Conservation (phyloP, 2,329 filamentous ascomycete genomes). For the Pseudofabraea citricarpa region DNA sequence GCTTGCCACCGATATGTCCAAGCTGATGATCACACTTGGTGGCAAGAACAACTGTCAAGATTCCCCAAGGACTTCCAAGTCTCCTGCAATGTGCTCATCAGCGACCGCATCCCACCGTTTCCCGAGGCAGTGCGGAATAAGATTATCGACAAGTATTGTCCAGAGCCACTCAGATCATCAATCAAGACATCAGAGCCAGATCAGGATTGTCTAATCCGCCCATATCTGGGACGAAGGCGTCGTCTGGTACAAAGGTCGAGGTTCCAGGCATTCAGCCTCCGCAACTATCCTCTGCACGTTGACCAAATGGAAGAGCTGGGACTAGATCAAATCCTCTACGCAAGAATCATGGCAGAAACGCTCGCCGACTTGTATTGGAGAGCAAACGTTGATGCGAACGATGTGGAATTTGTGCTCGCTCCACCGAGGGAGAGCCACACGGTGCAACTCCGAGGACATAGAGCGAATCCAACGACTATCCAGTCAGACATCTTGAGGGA, state of each 20-base stretch:
- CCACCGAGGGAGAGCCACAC: no score
- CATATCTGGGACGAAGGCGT: background rate
- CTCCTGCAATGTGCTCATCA: background rate
- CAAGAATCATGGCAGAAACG: conserved; percentile 40
- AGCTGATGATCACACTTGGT: background rate
- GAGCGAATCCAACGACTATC: conserved; percentile 10
- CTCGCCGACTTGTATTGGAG: conserved; percentile 47
- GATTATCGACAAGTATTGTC: background rate
- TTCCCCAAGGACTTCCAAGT: background rate
- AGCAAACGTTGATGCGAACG: conserved; percentile 42
- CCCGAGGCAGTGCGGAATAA: background rate
- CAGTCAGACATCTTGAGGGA: conserved; percentile 21
- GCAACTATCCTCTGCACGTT: conserved; percentile 44
- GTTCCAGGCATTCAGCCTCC: conserved; percentile 34
- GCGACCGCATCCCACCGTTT: background rate
- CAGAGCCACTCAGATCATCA: background rate
- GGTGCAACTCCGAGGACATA: background rate
- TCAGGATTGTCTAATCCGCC: background rate
- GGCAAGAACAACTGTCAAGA: background rate
- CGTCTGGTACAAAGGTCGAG: background rate
- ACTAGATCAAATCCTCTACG: conserved; percentile 32
- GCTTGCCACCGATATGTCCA: background rate
- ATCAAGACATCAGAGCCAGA: background rate
- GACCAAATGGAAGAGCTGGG: conserved; percentile 43
- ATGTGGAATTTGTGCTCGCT: conserved; percentile 51